These are phyloP conservation scores for Beta macrorhiza DNA, from an alignment of 179 eudicot species.

Conservation along the genomic window DNA sequence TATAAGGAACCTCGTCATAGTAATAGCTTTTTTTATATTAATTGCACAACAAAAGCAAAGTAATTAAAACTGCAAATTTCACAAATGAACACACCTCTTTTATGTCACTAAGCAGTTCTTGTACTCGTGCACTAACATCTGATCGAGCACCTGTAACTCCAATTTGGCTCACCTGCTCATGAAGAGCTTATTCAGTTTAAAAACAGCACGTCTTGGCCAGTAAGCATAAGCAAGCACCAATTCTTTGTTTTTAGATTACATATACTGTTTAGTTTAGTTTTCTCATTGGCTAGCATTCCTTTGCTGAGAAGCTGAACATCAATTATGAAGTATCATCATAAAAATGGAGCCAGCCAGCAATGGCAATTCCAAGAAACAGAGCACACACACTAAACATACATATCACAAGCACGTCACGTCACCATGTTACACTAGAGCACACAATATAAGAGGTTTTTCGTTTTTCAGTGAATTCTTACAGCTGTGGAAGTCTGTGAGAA, in stretches of 20 bases:
- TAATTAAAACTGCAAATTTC: not conserved
- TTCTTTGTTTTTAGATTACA: not conserved
- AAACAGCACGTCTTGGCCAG: not conserved
- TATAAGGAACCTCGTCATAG: not conserved
- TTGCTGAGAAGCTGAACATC: not conserved
- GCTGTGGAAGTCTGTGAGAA: not conserved
- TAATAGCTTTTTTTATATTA: no score
- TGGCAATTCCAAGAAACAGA: no score
- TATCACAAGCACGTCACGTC: not conserved
- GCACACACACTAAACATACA: not conserved
- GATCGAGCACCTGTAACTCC: constrained; percentile 97
- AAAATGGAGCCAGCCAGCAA: not conserved
- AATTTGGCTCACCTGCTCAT: constrained; percentile 70
- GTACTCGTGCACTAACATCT: constrained; percentile 64
- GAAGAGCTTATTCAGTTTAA: constrained; percentile 18
- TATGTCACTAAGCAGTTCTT: constrained; percentile 68
- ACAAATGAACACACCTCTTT: constrained; percentile 61
- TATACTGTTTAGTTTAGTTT: not conserved
- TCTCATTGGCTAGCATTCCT: not conserved
- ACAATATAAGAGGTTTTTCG: not conserved
- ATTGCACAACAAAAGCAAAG: not conserved
- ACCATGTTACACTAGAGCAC: not conserved
- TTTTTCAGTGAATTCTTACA: not conserved
- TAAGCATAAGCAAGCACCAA: not conserved
- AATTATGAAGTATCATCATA: not conserved